Base-by-base conservation (phyloP, 164 flowering plant genomes). In the Dillenia suffruticosa region DNA sequence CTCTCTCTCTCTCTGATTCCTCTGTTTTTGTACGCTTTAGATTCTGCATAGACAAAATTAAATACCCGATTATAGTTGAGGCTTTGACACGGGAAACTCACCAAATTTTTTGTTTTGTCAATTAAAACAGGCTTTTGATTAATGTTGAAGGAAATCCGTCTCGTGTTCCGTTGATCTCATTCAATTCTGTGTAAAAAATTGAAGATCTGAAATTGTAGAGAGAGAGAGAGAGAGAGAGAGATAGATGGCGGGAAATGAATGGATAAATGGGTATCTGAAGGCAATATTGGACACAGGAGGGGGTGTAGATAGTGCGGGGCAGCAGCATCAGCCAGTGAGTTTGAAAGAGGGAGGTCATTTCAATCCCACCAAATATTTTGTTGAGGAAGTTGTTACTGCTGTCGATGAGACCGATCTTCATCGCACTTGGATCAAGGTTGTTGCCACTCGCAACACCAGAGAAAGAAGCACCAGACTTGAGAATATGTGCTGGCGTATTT, bases 401-500 rank as follows among this genome's bases (percentile, higher is more conserved):
- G 97, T 93, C 9, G 96, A 93, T 74, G 98, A 93, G 70, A 74
- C 86, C 10, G 98, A 93, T 68, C 80, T 93, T 17, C 86, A 93
- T 60, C 66, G 97, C 32, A 93, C 98, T n/a, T 93, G 98, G 98
- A 79, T 93, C 70, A 88, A 89, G 73, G 98, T 93, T 16, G 97
- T 89, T 19, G 98, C 98, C 53, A 93, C 97, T 8, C 79, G 98
- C 51, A 90, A 93, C 67, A 81, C 94, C 40, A 79, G 84, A 11
- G 97, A 93, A 59, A 80, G 97, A 22, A 87, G 88, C 75, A 82
- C 88, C 44, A 63, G 98, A 12, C 89, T 93, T 50, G 97, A 93
- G 81, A 93, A 93, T 68, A 93, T 89, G 96, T 93, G 98, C 63
- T 93, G 98, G 98, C 78, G 98, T 16, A 88, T 93, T 55, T 93